These are phyloP conservation scores for Effrenium voratum DNA, from an alignment of 73 alveolate genomes.

Conservation along the genomic window DNA sequence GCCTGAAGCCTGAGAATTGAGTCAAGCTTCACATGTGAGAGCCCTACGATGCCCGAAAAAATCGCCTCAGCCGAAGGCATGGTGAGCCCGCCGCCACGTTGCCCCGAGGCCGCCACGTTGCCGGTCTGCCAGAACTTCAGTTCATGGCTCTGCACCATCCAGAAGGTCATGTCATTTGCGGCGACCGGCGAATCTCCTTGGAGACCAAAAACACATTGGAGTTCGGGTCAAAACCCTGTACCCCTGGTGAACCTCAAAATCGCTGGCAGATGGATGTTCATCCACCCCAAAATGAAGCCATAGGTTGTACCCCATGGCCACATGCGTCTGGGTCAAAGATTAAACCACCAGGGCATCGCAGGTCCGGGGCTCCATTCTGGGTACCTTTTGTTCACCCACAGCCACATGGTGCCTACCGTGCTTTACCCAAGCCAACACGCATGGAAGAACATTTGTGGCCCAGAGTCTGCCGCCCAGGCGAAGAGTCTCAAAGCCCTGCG, in stretches of 20 bases:
- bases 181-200: slow-evolving; percentile 42
- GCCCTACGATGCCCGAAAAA: slow-evolving; percentile 79
- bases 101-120: background rate
- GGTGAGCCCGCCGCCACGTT: background rate
- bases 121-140: slow-evolving; percentile 92
- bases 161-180: slow-evolving; percentile 64
- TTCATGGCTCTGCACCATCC: slow-evolving; percentile 91
- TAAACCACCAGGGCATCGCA: too few relatives aligned
- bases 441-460: background rate
- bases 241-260: background rate
- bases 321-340: too few relatives aligned
- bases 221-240: background rate
- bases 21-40: slow-evolving; percentile 71
- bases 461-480: slow-evolving; percentile 59
- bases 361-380: too few relatives aligned
- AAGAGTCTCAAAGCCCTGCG: slow-evolving; percentile 76
- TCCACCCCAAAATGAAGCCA: background rate
- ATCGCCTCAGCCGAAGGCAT: slow-evolving; percentile 3
- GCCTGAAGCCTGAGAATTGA: background rate
- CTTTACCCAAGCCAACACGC: background rate
- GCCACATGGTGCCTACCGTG: too few relatives aligned
- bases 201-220: background rate
- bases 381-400: too few relatives aligned
- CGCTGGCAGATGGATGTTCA: background rate
- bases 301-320: too few relatives aligned